Evolutionary conservation across 2,329 filamentous ascomycete genomes (phyloP).

Genomic region (Cryphonectria radicalis): DNA sequence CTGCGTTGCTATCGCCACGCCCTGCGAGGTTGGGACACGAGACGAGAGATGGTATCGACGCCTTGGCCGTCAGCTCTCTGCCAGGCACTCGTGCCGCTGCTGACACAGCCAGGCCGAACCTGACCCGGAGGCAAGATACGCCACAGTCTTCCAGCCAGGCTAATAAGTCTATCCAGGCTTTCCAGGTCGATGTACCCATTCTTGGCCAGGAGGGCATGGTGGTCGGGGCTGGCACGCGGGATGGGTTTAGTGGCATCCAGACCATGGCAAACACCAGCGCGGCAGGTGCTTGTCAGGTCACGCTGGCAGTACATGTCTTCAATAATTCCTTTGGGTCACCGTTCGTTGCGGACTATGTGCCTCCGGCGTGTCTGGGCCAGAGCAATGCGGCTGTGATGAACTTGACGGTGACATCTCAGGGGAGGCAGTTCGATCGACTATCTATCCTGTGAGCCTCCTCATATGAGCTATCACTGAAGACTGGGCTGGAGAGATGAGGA

Average conservation of each 20-base stretch:
- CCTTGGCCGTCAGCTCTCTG: too few species aligned
- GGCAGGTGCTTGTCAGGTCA: slow-evolving; percentile 15
- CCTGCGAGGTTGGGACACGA: not conserved
- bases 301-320: slow-evolving; percentile 25
- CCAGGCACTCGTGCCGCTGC: not conserved
- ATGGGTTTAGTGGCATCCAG: slow-evolving; percentile 20
- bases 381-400: slow-evolving; percentile 70
- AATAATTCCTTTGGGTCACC: slow-evolving; percentile 23
- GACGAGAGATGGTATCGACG: not conserved
- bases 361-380: slow-evolving; percentile 54
- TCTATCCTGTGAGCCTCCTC: slow-evolving; percentile 50
- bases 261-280: slow-evolving; percentile 7
- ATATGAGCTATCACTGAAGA: slow-evolving; percentile 56
- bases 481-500: slow-evolving; percentile 53
- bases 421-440: slow-evolving; percentile 67
- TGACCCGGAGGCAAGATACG: not conserved
- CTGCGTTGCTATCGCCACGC: not conserved
- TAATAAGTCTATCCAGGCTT: slow-evolving; percentile 16
- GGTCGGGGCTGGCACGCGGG: slow-evolving; percentile 17
- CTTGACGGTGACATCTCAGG: slow-evolving; percentile 65
- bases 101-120: not conserved
- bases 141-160: not conserved
- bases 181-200: slow-evolving; percentile 24
- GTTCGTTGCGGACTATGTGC: slow-evolving; percentile 55
- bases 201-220: slow-evolving; percentile 15